These are phyloP conservation scores for Pythium sp. DNA, from an alignment of 352 stramenopile species.

Conservation along the genomic window DNA sequence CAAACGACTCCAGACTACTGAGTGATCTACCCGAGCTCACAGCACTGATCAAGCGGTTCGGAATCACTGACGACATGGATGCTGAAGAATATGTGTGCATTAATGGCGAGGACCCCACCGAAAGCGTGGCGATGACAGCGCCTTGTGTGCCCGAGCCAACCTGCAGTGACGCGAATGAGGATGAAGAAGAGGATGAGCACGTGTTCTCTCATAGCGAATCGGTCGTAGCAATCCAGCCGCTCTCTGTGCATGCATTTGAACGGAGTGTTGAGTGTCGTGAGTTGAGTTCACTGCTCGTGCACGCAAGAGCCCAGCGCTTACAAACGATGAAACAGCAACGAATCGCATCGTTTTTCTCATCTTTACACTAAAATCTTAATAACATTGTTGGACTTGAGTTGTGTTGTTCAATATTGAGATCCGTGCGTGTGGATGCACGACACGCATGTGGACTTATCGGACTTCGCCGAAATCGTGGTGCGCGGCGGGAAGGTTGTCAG, in stretches of 20 bases:
- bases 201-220: not conserved
- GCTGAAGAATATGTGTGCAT: not conserved
- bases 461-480: constrained; percentile 1
- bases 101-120: not conserved
- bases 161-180: not conserved
- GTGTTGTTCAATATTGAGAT: not conserved
- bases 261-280: constrained; percentile 1
- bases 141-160: not conserved
- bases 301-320: not conserved
- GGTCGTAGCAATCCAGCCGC: not conserved
- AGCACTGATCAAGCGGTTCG: too few species aligned
- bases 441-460: constrained; percentile 1
- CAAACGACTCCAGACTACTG: too few species aligned
- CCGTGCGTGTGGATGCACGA: not conserved
- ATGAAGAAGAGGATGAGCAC: not conserved
- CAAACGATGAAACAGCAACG: not conserved
- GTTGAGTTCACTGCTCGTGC: not conserved
- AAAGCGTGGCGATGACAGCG: not conserved
- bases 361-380: not conserved
- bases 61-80: not conserved
- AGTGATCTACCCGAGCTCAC: too few species aligned
- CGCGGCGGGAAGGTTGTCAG: not conserved
- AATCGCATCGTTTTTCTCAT: not conserved
- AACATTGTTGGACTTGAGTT: not conserved
- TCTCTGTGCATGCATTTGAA: not conserved